phyloP scores from a whole-genome alignment of 2,329 filamentous ascomycete genomes.

The Acarospora socialis region DNA sequence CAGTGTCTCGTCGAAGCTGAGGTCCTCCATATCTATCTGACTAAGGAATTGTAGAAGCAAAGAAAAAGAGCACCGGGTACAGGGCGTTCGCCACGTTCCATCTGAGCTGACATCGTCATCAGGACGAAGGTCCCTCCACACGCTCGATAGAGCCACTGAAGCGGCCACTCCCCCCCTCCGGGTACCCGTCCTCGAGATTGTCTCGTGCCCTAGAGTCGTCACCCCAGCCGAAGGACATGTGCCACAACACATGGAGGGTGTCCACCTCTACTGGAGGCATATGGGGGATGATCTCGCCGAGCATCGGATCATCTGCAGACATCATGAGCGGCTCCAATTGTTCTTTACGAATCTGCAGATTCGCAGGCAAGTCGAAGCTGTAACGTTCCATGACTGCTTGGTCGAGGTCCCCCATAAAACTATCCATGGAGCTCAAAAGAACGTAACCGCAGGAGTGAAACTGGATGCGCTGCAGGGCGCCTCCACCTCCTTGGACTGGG shows the following conservation, averaged over 20 bases:
- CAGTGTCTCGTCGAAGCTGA: too few relatives aligned
- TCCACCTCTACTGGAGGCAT: conserved; percentile 18
- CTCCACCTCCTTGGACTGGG: conserved; percentile 14
- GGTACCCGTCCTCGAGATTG: conserved; percentile 18
- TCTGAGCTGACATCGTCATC: too few relatives aligned
- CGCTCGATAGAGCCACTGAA: conserved; percentile 18
- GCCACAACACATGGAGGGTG: conserved; percentile 16
- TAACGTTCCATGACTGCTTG: conserved; percentile 6
- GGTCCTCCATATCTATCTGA: too few relatives aligned
- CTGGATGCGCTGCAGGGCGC: conserved; percentile 29
- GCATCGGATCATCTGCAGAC: conserved; percentile 11
- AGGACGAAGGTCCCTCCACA: too few relatives aligned
- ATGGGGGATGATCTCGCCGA: conserved; percentile 18
- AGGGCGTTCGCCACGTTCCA: too few relatives aligned
- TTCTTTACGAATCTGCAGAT: conserved; percentile 5
- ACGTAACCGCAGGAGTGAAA: conserved; percentile 51
- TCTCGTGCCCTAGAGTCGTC: conserved; percentile 12
- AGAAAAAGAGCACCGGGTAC: too few relatives aligned
- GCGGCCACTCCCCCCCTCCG: conserved; percentile 19
- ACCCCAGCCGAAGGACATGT: conserved; percentile 18
- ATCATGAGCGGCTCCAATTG: conserved; percentile 10
- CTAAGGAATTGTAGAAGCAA: too few relatives aligned
- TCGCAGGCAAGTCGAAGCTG: background rate
- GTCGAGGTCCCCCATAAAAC: conserved; percentile 25
- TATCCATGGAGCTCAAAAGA: conserved; percentile 24